Evolutionary conservation across 169 alveolate genomes (phyloP), one percentile per base, ranked within the genome.

Genomic region (Ophryocystis elektroscirrha): DNA sequence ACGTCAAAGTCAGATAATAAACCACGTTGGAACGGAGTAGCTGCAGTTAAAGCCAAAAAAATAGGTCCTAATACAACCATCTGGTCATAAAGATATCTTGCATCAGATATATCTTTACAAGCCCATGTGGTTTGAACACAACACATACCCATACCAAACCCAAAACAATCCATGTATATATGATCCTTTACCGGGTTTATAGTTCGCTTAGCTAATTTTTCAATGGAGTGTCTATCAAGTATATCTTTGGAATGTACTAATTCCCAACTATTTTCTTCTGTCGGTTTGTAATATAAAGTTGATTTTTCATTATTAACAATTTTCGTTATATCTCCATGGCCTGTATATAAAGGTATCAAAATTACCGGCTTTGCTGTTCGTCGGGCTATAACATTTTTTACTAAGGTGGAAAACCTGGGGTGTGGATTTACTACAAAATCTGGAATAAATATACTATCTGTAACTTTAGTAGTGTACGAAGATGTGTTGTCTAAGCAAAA

Each of bases 61-160:
- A 85, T 43, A 12, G 96, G 93, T 25, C 95, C 71, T 20, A 85
- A 59, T 28, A 87, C 89, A 35, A 80, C 74, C 45, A 86, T 50
- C 66, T 82, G 84, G 61, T 89, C 97, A 69, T 87, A 79, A 24
- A 89, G 57, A 41, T 73, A 73, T 28, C 86, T 55, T 5, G 96
- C 92, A 50, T 73, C 87, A 43, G 66, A 56, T 2, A 85, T 51
- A 43, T 72, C 63, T 37, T 66, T 55, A 28, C 85, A 62, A 25
- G 78, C 72, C 57, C 75, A 76, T 22, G 96, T 87, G 1, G 76
- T 67, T 66, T 88, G 95, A 20, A 75, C 63, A 45, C 92, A 85
- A 38, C 87, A 73, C 80, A 76, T 71, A 12, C 96, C 93, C 97
- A 87, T 89, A 7, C 97, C 97, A 56, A 85, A 87, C 16, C 73